Base-by-base conservation (phyloP, 2,329 filamentous ascomycete species). In the Xenosphaeropsis pyriputrescens region DNA sequence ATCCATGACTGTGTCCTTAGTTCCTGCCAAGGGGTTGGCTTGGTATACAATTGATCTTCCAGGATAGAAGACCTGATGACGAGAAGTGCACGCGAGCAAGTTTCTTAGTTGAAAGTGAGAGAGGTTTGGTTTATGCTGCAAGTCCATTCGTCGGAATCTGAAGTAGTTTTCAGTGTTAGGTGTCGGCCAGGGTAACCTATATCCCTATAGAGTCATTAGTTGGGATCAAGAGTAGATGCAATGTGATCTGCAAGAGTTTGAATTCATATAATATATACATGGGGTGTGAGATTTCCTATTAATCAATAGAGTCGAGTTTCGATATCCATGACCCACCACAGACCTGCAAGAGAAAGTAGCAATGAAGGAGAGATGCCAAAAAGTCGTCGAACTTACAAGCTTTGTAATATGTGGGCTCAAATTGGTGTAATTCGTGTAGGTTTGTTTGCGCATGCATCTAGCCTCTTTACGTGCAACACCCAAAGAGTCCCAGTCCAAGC, bases 21-120 rank as follows among this genome's bases (percentile, higher is more conserved):
- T 55, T 29, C 63, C 62, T 2, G 65, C 65, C 30, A 64, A 52
- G 8, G 68, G 64, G 48, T 77, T 70, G 43, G 71, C 60, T 38
- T 68, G 60, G 32, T 65, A 59, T 14, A 80, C 60, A 12, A 63
- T 62, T 35, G 59, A 60, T 31, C 54, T 51, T 29, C 64, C 63
- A 2, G 73, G 67, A 47, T 78, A 79, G 49, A 71, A 79, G 7
- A 65, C 62, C 32, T 68, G 65, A 6, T 65, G 68, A 22, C 67
- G 62, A 7, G 69, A 71, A 5, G 69, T 62, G 47, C 67, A 68
- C 2, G 70, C 71, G 15, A 81, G 56, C 13, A 78, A 60, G 47
- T 76, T 77, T 32, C 76, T 70, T 11, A 80, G 60, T 50, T 81
- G 76, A 43, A 79, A 80, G 54, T 81, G 76, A n/a, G 71, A 61